Conservation (phyloP, 176 grass and related monocot species). For the Aegilops bicornis region DNA sequence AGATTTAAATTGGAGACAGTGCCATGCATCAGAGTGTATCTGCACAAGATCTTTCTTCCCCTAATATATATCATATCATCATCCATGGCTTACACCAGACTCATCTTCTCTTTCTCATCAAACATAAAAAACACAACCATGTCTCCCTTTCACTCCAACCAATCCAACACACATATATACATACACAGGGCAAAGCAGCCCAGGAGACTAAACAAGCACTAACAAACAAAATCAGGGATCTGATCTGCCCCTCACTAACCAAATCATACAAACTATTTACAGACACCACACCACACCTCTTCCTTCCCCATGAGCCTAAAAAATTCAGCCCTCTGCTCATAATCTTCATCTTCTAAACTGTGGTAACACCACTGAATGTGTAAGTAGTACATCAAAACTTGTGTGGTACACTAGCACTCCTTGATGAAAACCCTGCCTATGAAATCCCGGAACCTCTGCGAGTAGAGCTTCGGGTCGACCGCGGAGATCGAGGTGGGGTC, state of each 20-base stretch:
- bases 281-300: neutral
- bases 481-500: constrained; percentile 67
- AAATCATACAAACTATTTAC: neutral
- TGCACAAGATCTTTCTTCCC: constrained; percentile 7
- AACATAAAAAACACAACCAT: neutral
- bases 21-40: neutral
- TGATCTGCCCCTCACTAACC: neutral
- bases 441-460: constrained; percentile 65
- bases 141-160: neutral
- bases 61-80: neutral
- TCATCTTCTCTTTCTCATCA: neutral
- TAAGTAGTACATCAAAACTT: neutral
- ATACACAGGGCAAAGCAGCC: neutral
- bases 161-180: neutral
- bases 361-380: too few species aligned
- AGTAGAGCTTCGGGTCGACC: constrained; percentile 71
- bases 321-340: neutral
- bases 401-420: constrained; percentile 12
- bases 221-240: neutral
- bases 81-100: neutral
- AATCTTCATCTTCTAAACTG: neutral
- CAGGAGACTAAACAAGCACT: neutral
- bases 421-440: constrained; percentile 50
- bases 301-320: neutral
- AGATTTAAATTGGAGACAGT: neutral